These are phyloP conservation scores for Pseudisothecium myosuroides DNA, from an alignment of 225 moss, liverwort and hornwort genomes.

Conservation along the genomic window DNA sequence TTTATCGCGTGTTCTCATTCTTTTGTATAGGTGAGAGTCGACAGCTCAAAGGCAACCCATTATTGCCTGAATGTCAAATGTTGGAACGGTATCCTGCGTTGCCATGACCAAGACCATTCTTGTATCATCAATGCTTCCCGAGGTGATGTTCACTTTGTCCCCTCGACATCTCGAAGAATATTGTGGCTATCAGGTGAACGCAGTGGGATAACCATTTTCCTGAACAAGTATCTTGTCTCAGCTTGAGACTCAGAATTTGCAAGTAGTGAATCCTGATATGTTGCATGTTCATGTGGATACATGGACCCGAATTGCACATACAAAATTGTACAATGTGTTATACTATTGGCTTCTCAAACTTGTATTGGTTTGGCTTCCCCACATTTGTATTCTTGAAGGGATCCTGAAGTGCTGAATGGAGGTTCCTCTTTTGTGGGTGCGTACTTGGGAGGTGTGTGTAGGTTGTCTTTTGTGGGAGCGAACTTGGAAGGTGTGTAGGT, in stretches of 20 bases:
- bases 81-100: background rate
- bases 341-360: background rate
- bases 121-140: background rate
- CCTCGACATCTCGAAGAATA: background rate
- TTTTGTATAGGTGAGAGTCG: background rate
- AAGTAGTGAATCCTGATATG: background rate
- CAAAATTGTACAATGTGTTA: conserved; percentile 30
- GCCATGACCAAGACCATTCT: background rate
- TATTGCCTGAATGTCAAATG: background rate
- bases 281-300: background rate
- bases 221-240: background rate
- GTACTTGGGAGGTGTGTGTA: rapidly evolving
- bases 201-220: background rate
- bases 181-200: background rate
- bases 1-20: conserved; percentile 1
- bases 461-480: background rate
- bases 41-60: background rate
- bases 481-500: background rate
- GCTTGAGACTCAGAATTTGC: background rate
- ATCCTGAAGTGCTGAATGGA: background rate
- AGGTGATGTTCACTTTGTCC: background rate
- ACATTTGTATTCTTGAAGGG: background rate
- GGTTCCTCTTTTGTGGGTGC: background rate
- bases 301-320: background rate
- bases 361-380: background rate